These are phyloP conservation scores for Plantago ovata DNA, from an alignment of 257 asterid genomes.

Conservation along the genomic window DNA sequence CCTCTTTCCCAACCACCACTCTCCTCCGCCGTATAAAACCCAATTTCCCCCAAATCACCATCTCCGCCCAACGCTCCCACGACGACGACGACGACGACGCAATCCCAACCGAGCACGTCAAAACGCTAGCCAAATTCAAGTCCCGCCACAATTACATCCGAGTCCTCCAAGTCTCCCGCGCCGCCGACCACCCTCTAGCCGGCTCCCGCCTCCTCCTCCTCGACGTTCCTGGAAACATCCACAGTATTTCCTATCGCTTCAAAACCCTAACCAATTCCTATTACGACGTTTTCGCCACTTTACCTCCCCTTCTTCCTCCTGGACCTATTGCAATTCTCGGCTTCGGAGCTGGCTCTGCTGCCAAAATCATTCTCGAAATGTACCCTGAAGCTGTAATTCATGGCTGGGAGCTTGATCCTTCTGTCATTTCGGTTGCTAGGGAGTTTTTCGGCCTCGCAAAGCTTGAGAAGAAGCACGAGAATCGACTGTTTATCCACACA, in stretches of 20 bases:
- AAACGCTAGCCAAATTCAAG: slow-evolving; percentile 72
- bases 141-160: slow-evolving; percentile 78
- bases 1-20: slow-evolving; percentile 18
- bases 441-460: slow-evolving; percentile 66
- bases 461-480: slow-evolving; percentile 48
- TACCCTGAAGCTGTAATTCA: slow-evolving; percentile 51
- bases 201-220: slow-evolving; percentile 84
- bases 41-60: slow-evolving; percentile 26
- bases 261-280: slow-evolving; percentile 66
- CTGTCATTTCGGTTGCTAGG: slow-evolving; percentile 69
- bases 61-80: slow-evolving; percentile 22
- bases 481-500: slow-evolving; percentile 47
- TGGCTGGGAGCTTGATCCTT: slow-evolving; percentile 86
- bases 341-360: slow-evolving; percentile 86
- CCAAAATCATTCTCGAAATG: slow-evolving; percentile 52
- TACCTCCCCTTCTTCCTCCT: slow-evolving; percentile 76
- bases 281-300: slow-evolving; percentile 77
- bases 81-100: slow-evolving; percentile 48
- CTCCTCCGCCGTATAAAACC: slow-evolving; percentile 10
- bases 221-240: slow-evolving; percentile 92
- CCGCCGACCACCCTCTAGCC: slow-evolving; percentile 80
- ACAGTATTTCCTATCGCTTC: slow-evolving; percentile 75
- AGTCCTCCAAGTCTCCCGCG: slow-evolving; percentile 73
- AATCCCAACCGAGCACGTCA: slow-evolving; percentile 74
- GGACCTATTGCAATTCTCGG: slow-evolving; percentile 87